A percentile compares a stretch with the other conserved stretches of the same genome.
These are phyloP conservation scores for Suillus occidentalis DNA, from an alignment of 768 basidiomycete genomes.

Conservation along the genomic window DNA sequence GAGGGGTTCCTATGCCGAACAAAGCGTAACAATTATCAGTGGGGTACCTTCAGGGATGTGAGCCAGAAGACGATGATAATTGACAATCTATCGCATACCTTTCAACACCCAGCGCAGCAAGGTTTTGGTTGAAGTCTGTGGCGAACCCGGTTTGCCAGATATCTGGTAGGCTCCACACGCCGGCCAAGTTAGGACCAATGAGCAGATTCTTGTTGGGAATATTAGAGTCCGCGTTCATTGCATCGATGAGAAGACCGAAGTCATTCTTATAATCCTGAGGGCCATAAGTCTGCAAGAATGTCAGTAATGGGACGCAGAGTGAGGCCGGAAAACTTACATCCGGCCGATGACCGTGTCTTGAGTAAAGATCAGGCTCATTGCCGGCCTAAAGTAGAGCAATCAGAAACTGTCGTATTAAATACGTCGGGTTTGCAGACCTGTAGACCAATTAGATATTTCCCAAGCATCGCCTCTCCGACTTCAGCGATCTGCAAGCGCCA, in stretches of 20 bases:
- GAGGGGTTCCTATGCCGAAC: conserved; percentile 40
- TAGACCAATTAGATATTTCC: conserved; percentile 64
- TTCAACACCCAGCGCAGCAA: conserved; percentile 54
- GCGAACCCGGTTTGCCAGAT: conserved; percentile 56
- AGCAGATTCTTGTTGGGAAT: conserved; percentile 47
- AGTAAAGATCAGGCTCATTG: conserved; percentile 80
- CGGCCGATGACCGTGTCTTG: conserved; percentile 38
- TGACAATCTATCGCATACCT: conserved; percentile 34
- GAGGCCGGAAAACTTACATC: conserved; percentile 3
- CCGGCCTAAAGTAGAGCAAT: conserved; percentile 46
- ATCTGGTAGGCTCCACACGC: conserved; percentile 50
- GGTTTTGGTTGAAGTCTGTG: conserved; percentile 38
- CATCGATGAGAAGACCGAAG: conserved; percentile 47
- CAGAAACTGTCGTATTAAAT: neutral
- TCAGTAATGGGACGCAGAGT: neutral
- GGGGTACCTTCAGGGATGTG: conserved; percentile 47
- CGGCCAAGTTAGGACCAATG: conserved; percentile 65
- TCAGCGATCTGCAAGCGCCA: conserved; percentile 56
- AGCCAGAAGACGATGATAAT: neutral
- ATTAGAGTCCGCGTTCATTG: conserved; percentile 39
- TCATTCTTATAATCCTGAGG: conserved; percentile 51
- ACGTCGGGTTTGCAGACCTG: conserved; percentile 11
- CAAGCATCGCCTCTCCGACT: conserved; percentile 60
- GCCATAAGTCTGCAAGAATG: conserved; percentile 19
- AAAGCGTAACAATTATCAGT: conserved; percentile 60